A percentile compares a stretch with the other conserved stretches of the same genome.
These are phyloP conservation scores for Kwoniella bestiolae DNA, from an alignment of 768 basidiomycete genomes.

Conservation along the genomic window DNA sequence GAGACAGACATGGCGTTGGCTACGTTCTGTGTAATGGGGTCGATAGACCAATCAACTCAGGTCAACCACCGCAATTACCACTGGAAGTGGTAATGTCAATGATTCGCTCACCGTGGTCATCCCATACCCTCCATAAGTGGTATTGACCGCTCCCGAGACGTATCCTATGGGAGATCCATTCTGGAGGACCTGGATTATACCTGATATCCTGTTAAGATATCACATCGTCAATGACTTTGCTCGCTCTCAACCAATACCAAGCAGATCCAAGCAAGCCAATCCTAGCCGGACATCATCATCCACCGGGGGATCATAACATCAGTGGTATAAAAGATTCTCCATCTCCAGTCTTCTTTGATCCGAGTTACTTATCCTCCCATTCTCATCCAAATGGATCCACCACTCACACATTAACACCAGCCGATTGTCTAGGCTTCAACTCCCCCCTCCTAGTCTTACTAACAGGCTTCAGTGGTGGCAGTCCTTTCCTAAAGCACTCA, in stretches of 20 bases:
- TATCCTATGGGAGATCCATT: not conserved
- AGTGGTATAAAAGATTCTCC: too few relatives aligned
- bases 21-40: not conserved
- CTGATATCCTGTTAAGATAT: not conserved
- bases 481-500: constrained; percentile 3
- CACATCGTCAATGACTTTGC: too few relatives aligned
- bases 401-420: not conserved
- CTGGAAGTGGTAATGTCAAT: not conserved
- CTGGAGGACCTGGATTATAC: not conserved
- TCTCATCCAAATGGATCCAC: too few relatives aligned
- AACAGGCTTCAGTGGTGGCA: not conserved
- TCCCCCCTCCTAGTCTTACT: not conserved
- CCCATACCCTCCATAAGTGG: constrained; percentile 3
- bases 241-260: too few relatives aligned
- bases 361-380: too few relatives aligned
- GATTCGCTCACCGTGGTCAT: not conserved
- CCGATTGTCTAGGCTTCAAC: constrained; percentile 1
- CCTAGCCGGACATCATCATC: too few relatives aligned
- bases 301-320: too few relatives aligned
- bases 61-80: not conserved
- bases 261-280: too few relatives aligned
- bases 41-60: too few relatives aligned
- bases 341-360: too few relatives aligned
- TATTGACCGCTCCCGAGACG: not conserved
- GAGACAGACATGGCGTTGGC: not conserved